Base-by-base conservation (phyloP, 129 eudicot species). In the Cynara cardunculus region DNA sequence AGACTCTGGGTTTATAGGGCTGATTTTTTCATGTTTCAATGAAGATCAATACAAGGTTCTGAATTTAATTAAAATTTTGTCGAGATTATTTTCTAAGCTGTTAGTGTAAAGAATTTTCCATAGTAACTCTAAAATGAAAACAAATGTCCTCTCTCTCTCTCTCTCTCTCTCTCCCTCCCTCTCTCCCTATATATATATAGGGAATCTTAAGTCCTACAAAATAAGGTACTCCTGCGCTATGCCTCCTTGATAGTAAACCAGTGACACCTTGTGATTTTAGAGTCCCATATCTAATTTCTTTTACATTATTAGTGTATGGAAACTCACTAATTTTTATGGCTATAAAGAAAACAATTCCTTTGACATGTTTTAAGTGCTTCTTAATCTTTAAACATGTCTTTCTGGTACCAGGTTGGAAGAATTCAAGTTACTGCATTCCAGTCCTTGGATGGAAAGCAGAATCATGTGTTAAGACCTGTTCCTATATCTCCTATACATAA, bases 391-490 rank as follows among this genome's bases (percentile, higher is more conserved):
- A 79, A 72, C 62, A 61, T 35, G 78, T 62, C 75, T 70, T 8
- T 71, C 25, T 75, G 80, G 31, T 74, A 39, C 41, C 86, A 96
- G 99, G 97, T 88, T 74, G 99, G 99, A 74, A 93, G 98, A 87
- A 91, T 96, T 70, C 99, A 96, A 89, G 99, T 96, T 72, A 91
- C 88, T 65, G 99, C 99, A 65, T 96, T 96, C 83, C 99, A 96
- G 84, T 96, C 99, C 37, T 76, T 87, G 75, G 99, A 92, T 82
- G 98, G 99, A 80, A 93, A 91, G 83, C 97, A 90, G 74, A 89
- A 81, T 65, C 87, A 85, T 68, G 64, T 34, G 59, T 66, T 85
- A 39, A 86, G 82, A 83, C 86, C 97, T 39, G 82, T 89, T 74
- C 71, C 94, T 77, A 30, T 81, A 34, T 79, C 97, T 78, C 93